Percentiles rank a stretch among this genome's conserved stretches.
phyloP scores from a whole-genome alignment of 78 protist species.

The Dictyostelium firmibasis region DNA sequence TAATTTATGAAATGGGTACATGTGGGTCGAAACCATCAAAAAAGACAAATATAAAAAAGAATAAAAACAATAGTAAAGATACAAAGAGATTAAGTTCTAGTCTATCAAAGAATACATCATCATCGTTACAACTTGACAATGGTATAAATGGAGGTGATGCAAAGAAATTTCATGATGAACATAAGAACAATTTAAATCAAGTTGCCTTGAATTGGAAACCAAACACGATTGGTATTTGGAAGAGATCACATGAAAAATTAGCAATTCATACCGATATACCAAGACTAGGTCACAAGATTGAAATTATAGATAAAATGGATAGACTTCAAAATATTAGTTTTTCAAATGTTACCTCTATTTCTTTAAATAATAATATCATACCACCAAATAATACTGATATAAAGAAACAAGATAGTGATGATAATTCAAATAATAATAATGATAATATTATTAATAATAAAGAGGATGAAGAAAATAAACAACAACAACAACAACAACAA shows the following conservation, averaged over 20 bases:
- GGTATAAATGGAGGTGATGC: background rate
- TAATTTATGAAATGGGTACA: constrained; percentile 8
- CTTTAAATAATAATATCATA: background rate
- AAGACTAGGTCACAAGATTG: constrained; percentile 70
- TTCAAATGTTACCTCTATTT: constrained; percentile 14
- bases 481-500: background rate
- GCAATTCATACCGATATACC: constrained; percentile 78
- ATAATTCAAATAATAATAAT: background rate
- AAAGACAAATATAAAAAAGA: background rate
- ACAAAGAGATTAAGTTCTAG: background rate
- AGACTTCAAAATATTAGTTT: constrained; percentile 25
- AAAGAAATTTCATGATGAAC: constrained; percentile 42
- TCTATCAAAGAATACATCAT: background rate
- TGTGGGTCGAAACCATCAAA: constrained; percentile 7
- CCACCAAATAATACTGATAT: background rate
- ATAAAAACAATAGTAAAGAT: background rate
- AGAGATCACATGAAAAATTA: constrained; percentile 66
- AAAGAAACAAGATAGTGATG: background rate
- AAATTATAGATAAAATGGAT: constrained; percentile 57
- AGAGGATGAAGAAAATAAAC: background rate
- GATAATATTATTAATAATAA: background rate
- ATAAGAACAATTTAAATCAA: constrained; percentile 72
- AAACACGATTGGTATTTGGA: constrained; percentile 69
- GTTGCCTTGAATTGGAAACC: constrained; percentile 69
- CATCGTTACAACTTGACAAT: background rate